Evolutionary conservation across 345 rosid genomes (phyloP).

Genomic region (Pseudoturritis turrita): DNA sequence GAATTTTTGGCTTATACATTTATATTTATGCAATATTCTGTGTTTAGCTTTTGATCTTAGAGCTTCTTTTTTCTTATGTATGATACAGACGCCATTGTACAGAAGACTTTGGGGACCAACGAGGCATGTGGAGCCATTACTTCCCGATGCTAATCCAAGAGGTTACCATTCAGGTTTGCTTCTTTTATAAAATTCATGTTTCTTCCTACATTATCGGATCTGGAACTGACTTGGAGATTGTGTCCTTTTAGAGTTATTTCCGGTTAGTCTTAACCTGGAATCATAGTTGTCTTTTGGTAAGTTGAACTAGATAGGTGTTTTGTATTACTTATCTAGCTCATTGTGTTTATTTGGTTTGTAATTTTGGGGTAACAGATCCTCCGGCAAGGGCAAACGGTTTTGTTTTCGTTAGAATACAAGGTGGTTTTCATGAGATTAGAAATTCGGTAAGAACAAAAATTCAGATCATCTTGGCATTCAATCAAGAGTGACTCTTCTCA

Average conservation of each 20-base stretch:
- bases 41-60: not conserved
- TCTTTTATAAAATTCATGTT: not conserved
- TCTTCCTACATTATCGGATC: constrained; percentile 5
- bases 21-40: not conserved
- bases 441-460: constrained; percentile 60
- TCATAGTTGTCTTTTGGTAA: not conserved
- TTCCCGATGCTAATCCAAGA: constrained; percentile 88
- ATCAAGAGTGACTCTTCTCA: not conserved
- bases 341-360: not conserved
- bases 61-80: constrained; percentile 8
- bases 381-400: constrained; percentile 54
- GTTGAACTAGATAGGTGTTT: not conserved
- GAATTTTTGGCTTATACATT: not conserved
- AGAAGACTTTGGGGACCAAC: constrained; percentile 91
- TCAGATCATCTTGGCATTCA: not conserved
- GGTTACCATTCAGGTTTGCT: constrained; percentile 62
- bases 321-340: not conserved
- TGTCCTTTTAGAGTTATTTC: no score
- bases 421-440: constrained; percentile 97
- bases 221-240: not conserved
- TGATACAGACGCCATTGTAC: constrained; percentile 59
- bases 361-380: constrained; percentile 50
- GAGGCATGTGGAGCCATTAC: constrained; percentile 59
- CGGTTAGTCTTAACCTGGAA: not conserved
- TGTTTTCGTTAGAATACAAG: constrained; percentile 91